Conservation (phyloP, 2,329 filamentous ascomycete genomes). For the Talaromyces sp. region DNA sequence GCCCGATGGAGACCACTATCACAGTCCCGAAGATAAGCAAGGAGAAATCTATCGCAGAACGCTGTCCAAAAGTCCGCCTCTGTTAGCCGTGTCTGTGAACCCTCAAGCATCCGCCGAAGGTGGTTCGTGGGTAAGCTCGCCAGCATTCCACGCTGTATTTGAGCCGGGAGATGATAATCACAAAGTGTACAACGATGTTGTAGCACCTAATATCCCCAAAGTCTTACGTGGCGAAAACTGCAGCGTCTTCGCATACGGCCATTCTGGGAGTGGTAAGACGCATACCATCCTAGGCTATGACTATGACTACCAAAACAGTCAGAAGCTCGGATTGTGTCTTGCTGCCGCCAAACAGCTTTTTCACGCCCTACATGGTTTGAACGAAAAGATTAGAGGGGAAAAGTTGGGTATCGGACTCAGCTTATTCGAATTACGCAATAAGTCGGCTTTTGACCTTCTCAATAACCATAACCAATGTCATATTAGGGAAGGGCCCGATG, state of each 20-base stretch:
- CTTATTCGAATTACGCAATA: constrained; percentile 44
- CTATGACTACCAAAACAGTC: constrained; percentile 33
- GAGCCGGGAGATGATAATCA: constrained; percentile 24
- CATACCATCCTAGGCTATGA: constrained; percentile 47
- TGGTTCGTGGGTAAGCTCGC: constrained; percentile 27
- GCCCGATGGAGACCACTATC: constrained; percentile 6
- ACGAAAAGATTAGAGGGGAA: constrained; percentile 15
- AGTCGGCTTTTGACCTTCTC: constrained; percentile 43
- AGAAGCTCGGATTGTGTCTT: constrained; percentile 39
- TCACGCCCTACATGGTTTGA: constrained; percentile 26
- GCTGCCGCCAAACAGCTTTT: constrained; percentile 34
- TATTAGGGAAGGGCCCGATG: constrained; percentile 42
- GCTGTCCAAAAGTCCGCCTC: not conserved
- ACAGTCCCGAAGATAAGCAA: not conserved
- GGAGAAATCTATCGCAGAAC: not conserved
- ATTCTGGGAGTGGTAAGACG: constrained; percentile 44
- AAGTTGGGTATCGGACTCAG: constrained; percentile 39
- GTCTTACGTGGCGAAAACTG: constrained; percentile 37
- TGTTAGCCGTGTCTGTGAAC: not conserved
- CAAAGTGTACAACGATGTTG: constrained; percentile 30
- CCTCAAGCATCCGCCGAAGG: not conserved
- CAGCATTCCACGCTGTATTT: constrained; percentile 26
- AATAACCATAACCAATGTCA: constrained; percentile 39
- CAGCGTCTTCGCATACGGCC: constrained; percentile 46
- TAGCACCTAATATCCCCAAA: constrained; percentile 33